A percentile compares a stretch with the other conserved stretches of the same genome.
phyloP scores from a whole-genome alignment of 1,284 basidiomycete species.

The Volvariella surrecta region DNA sequence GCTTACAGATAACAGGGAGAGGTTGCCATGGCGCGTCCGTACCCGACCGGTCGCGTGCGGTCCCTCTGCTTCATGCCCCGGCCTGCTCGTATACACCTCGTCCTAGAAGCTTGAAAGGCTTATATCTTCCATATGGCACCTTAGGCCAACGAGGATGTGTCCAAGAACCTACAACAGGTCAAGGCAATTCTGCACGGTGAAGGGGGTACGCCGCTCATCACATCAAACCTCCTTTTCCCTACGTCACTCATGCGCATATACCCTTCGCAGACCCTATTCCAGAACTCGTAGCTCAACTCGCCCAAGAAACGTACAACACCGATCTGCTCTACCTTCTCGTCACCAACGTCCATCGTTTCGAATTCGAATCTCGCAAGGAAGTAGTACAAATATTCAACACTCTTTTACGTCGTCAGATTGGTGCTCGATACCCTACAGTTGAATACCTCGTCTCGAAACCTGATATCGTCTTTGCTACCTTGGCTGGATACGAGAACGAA shows the following conservation, averaged over 20 bases:
- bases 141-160: constrained; percentile 81
- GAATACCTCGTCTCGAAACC: constrained; percentile 85
- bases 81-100: background rate
- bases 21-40: too few species aligned
- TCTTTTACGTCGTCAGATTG: constrained; percentile 92
- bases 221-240: constrained; percentile 3
- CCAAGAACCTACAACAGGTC: constrained; percentile 85
- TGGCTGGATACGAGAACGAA: constrained; percentile 89
- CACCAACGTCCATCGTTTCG: constrained; percentile 76
- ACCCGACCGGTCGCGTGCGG: background rate
- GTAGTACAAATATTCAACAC: constrained; percentile 96
- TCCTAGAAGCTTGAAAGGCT: background rate
- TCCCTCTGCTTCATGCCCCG: constrained; percentile 1
- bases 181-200: constrained; percentile 85
- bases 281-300: constrained; percentile 85
- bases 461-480: constrained; percentile 83
- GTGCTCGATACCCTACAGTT: constrained; percentile 88
- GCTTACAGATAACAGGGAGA: too few species aligned
- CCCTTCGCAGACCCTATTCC: constrained; percentile 61
- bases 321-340: constrained; percentile 84
- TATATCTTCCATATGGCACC: constrained; percentile 1
- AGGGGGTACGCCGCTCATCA: constrained; percentile 61
- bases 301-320: constrained; percentile 91
- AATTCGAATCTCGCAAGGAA: constrained; percentile 96
- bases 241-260: background rate